Evolutionary conservation across 1,284 basidiomycete genomes (phyloP).

Genomic region (Microbotryum saponariae): DNA sequence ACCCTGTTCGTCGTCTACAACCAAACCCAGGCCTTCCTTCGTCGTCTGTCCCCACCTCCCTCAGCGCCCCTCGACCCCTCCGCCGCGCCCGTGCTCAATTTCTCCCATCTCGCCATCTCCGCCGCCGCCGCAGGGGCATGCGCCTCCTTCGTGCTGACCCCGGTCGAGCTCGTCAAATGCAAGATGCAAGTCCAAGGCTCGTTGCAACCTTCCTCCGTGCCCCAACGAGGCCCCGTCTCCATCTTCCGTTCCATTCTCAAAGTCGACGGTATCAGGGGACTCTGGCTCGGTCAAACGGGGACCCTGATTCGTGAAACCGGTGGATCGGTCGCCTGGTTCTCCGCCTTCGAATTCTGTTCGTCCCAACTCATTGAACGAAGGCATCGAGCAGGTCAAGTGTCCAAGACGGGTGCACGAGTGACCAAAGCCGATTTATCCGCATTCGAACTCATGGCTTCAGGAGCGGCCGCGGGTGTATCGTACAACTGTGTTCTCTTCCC

Average conservation of each 20-base stretch:
- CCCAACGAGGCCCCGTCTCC: constrained; percentile 55
- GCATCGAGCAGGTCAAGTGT: constrained; percentile 17
- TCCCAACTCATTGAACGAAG: constrained; percentile 36
- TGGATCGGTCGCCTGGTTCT: constrained; percentile 79
- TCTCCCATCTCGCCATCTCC: constrained; percentile 62
- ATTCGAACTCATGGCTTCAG: constrained; percentile 73
- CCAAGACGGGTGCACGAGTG: constrained; percentile 33
- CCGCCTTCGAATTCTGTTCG: constrained; percentile 64
- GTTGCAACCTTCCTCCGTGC: constrained; percentile 37
- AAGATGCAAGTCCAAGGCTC: constrained; percentile 92
- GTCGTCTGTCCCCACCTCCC: constrained; percentile 29
- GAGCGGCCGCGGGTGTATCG: constrained; percentile 75
- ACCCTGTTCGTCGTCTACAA: constrained; percentile 78
- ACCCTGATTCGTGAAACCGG: constrained; percentile 81
- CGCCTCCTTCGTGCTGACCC: constrained; percentile 78
- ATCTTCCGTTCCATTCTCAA: constrained; percentile 60
- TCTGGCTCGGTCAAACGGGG: constrained; percentile 82
- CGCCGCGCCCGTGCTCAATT: constrained; percentile 44
- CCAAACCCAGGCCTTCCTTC: constrained; percentile 64
- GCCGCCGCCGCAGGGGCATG: constrained; percentile 72
- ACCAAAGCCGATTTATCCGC: constrained; percentile 54
- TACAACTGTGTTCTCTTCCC: constrained; percentile 85
- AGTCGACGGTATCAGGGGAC: constrained; percentile 60
- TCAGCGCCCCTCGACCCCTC: constrained; percentile 5
- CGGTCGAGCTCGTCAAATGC: constrained; percentile 86